phyloP scores from a whole-genome alignment of 225 moss, liverwort and hornwort species.

The Sphagnum tenellum region DNA sequence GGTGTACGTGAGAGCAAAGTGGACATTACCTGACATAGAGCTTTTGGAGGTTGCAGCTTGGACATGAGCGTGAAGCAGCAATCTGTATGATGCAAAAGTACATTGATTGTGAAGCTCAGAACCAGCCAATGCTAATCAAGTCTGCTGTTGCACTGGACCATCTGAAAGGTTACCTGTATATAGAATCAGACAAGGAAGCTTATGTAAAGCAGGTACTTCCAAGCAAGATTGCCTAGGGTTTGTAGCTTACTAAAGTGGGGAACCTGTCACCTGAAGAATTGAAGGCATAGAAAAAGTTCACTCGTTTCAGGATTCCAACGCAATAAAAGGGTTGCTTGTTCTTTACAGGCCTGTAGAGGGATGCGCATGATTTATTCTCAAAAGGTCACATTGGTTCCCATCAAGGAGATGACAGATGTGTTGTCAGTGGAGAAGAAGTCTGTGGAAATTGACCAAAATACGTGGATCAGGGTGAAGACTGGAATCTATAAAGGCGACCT shows the following conservation, averaged over 20 bases:
- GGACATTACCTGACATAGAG: no score
- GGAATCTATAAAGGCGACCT: constrained; percentile 91
- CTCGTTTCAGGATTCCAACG: no score
- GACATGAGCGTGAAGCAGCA: constrained; percentile 93
- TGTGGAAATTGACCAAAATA: constrained; percentile 88
- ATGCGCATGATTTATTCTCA: constrained; percentile 88
- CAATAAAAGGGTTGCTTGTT: not conserved
- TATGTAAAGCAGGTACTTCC: constrained; percentile 73
- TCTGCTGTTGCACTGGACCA: constrained; percentile 93
- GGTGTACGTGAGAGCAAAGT: no score
- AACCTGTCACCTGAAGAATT: no score
- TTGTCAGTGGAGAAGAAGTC: constrained; percentile 87
- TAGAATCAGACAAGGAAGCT: constrained; percentile 94
- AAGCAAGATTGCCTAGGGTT: no score
- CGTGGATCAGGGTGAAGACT: constrained; percentile 89
- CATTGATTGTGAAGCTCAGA: constrained; percentile 65
- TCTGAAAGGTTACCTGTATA: constrained; percentile 82
- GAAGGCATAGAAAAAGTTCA: no score
- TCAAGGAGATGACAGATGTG: constrained; percentile 97
- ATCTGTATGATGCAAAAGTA: constrained; percentile 97
- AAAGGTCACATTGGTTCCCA: constrained; percentile 80
- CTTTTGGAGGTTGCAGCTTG: constrained; percentile 38
- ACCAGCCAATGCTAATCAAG: constrained; percentile 81
- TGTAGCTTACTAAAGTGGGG: no score
- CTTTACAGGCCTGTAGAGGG: constrained; percentile 66